These are phyloP conservation scores for Calonectria pteridis DNA, from an alignment of 2,329 filamentous ascomycete species.

Conservation along the genomic window DNA sequence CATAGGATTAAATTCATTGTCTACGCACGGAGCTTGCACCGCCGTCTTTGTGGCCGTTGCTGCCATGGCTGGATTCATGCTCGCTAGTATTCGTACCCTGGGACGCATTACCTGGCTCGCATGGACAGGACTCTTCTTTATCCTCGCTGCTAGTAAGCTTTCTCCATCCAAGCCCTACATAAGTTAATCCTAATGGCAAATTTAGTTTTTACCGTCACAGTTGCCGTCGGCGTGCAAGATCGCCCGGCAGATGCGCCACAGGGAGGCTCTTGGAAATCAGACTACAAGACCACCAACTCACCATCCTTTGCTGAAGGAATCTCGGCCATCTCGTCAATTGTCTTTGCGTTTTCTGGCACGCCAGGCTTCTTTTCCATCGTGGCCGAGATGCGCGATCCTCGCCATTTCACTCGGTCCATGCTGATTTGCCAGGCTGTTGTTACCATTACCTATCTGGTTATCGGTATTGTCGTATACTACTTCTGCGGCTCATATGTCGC, in stretches of 20 bases:
- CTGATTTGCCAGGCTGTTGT: constrained; percentile 45
- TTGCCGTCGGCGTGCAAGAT: constrained; percentile 38
- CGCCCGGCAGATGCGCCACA: constrained; percentile 34
- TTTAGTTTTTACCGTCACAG: constrained; percentile 37
- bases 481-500: constrained; percentile 61
- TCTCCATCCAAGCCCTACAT: too few species aligned
- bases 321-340: constrained; percentile 48
- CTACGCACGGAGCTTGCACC: constrained; percentile 5
- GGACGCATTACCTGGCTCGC: constrained; percentile 15
- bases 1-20: constrained; percentile 16
- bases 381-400: constrained; percentile 37
- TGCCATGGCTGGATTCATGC: neutral
- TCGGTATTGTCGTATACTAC: constrained; percentile 57
- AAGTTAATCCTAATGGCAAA: neutral
- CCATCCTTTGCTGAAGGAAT: constrained; percentile 48
- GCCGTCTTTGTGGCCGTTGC: constrained; percentile 21
- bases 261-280: constrained; percentile 42
- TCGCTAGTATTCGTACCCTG: constrained; percentile 13
- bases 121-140: constrained; percentile 8
- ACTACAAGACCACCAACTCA: constrained; percentile 45
- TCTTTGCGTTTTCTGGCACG: constrained; percentile 46
- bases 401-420: constrained; percentile 42
- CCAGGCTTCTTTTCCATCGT: neutral
- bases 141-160: constrained; percentile 31
- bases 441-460: constrained; percentile 48